Percentiles rank a stretch among this genome's conserved stretches.
Evolutionary conservation across 2,329 filamentous ascomycete species (phyloP).

Genomic region (Cadophora luteo-olivacea): DNA sequence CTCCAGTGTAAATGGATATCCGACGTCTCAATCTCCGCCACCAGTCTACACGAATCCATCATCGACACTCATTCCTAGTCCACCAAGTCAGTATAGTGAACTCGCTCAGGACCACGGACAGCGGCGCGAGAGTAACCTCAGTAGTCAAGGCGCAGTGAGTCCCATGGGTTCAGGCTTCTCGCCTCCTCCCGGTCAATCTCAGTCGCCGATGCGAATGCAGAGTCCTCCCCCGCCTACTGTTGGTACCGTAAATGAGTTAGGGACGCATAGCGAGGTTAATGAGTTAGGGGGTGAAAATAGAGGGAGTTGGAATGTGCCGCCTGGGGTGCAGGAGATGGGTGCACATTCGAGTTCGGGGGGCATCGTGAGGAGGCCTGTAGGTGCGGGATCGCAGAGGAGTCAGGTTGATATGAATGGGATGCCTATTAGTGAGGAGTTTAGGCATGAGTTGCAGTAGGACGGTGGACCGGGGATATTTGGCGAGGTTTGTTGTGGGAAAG

Average conservation of each 20-base stretch:
- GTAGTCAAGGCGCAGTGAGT: constrained; percentile 11
- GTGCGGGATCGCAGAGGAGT: not conserved
- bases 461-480: not conserved
- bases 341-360: constrained; percentile 7
- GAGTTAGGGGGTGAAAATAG: constrained; percentile 20
- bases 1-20: not conserved
- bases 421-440: constrained; percentile 31
- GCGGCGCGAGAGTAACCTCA: not conserved
- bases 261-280: not conserved
- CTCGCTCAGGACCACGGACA: constrained; percentile 16
- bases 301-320: constrained; percentile 17
- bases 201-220: constrained; percentile 3
- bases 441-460: constrained; percentile 27
- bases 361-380: constrained; percentile 18
- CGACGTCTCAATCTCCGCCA: constrained; percentile 18
- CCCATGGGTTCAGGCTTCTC: constrained; percentile 12
- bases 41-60: constrained; percentile 26
- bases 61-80: not conserved
- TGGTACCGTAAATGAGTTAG: not conserved
- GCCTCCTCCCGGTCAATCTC: not conserved
- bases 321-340: constrained; percentile 25
- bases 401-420: constrained; percentile 34
- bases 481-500: too few relatives aligned
- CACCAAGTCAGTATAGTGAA: constrained; percentile 26
- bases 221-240: not conserved